phyloP scores from a whole-genome alignment of 2,329 filamentous ascomycete species.

The Keithomyces neogunnii region DNA sequence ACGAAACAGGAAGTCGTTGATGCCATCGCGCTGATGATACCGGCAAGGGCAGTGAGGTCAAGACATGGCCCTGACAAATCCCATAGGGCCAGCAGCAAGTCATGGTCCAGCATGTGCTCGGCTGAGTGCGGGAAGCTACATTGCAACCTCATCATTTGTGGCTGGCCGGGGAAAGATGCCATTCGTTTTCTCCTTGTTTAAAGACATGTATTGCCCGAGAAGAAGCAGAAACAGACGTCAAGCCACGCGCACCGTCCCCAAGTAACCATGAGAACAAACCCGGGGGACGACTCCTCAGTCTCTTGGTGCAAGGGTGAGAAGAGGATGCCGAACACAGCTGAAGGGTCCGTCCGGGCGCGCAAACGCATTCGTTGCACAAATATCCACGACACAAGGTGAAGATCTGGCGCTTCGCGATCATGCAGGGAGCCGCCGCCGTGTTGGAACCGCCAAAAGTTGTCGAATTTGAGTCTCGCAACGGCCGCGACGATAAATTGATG shows the following conservation, averaged over 20 bases:
- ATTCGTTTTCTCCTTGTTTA: not conserved
- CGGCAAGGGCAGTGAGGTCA: not conserved
- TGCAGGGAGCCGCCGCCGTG: not conserved
- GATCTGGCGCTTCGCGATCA: not conserved
- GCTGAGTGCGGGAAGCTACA: constrained; percentile 2
- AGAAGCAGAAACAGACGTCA: not conserved
- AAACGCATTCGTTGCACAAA: not conserved
- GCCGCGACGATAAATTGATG: not conserved
- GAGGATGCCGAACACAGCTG: not conserved
- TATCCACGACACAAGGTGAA: not conserved
- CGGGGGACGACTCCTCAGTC: not conserved
- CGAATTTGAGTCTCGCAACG: not conserved
- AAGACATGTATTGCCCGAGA: not conserved
- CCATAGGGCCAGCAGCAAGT: not conserved
- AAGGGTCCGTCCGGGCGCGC: not conserved
- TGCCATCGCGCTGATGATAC: not conserved
- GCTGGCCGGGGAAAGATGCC: not conserved
- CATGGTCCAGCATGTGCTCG: not conserved
- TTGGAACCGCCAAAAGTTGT: constrained; percentile 1
- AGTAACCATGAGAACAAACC: not conserved
- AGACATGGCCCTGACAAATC: not conserved
- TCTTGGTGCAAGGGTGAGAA: not conserved
- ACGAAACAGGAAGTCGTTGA: not conserved
- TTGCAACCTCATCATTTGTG: constrained; percentile 4
- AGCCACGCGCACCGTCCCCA: not conserved